phyloP scores from a whole-genome alignment of 495 filamentous ascomycete genomes.

The Penicillium salamii region DNA sequence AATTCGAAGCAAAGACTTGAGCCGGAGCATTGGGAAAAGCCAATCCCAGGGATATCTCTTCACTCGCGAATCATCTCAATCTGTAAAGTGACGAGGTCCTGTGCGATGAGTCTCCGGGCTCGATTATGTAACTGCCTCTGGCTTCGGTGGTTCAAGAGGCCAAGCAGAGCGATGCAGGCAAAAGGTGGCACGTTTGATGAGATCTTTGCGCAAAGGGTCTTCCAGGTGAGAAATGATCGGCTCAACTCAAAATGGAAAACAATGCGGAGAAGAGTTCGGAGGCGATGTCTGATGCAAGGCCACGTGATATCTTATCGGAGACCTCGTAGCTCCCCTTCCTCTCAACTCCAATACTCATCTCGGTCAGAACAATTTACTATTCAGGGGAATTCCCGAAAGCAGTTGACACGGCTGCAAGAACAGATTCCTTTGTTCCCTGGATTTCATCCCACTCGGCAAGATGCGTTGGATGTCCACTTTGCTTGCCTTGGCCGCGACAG shows the following conservation, averaged over 20 bases:
- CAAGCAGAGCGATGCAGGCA: too few species aligned
- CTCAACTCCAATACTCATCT: too few species aligned
- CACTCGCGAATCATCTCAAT: slow-evolving; percentile 11
- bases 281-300: too few species aligned
- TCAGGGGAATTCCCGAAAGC: too few species aligned
- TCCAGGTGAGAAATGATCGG: too few species aligned
- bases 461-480: slow-evolving; percentile 32
- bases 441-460: slow-evolving; percentile 8
- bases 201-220: too few species aligned
- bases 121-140: slow-evolving; percentile 4
- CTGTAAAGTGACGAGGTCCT: background rate
- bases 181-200: too few species aligned
- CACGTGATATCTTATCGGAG: slow-evolving; percentile 27
- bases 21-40: slow-evolving; percentile 36
- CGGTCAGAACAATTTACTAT: too few species aligned
- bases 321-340: background rate
- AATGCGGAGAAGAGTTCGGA: too few species aligned
- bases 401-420: background rate
- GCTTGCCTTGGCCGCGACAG: slow-evolving; percentile 24
- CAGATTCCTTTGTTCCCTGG: background rate
- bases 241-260: too few species aligned
- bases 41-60: slow-evolving; percentile 8
- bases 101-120: background rate
- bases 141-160: too few species aligned
- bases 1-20: slow-evolving; percentile 32